Percentiles rank a stretch among this genome's conserved stretches.
Evolutionary conservation across 1,284 basidiomycete species (phyloP).

Genomic region (Ganoderma resinaceum): DNA sequence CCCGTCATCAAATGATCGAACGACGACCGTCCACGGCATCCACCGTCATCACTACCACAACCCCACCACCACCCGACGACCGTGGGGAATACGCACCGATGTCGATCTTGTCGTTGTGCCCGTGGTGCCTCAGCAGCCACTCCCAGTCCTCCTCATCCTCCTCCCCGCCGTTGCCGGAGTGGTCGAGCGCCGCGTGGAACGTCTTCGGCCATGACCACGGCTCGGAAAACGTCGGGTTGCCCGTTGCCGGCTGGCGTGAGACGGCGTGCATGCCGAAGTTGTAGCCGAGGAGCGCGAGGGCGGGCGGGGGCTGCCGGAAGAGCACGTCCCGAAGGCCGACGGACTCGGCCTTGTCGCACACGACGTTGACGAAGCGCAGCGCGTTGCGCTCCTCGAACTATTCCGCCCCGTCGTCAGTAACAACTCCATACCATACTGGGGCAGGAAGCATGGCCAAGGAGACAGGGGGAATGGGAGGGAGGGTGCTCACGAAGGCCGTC

Average conservation of each 20-base stretch:
- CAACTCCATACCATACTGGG: neutral
- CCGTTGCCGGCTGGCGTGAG: neutral
- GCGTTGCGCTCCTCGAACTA: neutral
- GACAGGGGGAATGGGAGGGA: neutral
- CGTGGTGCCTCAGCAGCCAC: constrained; percentile 13
- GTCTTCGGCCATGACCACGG: constrained; percentile 8
- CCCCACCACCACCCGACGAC: neutral
- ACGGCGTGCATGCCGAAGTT: constrained; percentile 3
- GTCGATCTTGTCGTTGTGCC: constrained; percentile 4
- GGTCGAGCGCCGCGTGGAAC: constrained; percentile 4
- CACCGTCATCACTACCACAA: neutral
- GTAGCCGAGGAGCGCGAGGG: constrained; percentile 4
- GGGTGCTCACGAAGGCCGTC: constrained; percentile 2
- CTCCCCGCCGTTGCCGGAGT: neutral
- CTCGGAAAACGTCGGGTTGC: neutral
- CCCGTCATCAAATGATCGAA: no score
- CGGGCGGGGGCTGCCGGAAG: neutral
- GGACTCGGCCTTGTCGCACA: constrained; percentile 1
- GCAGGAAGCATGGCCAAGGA: neutral
- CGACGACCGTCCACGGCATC: neutral
- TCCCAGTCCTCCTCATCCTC: constrained; percentile 6
- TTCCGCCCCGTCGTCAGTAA: neutral
- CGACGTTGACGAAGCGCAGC: constrained; percentile 5
- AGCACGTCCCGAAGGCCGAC: constrained; percentile 1
- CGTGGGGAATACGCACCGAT: neutral